phyloP scores from a whole-genome alignment of 768 basidiomycete species.

The Kwoniella newhampshirensis region DNA sequence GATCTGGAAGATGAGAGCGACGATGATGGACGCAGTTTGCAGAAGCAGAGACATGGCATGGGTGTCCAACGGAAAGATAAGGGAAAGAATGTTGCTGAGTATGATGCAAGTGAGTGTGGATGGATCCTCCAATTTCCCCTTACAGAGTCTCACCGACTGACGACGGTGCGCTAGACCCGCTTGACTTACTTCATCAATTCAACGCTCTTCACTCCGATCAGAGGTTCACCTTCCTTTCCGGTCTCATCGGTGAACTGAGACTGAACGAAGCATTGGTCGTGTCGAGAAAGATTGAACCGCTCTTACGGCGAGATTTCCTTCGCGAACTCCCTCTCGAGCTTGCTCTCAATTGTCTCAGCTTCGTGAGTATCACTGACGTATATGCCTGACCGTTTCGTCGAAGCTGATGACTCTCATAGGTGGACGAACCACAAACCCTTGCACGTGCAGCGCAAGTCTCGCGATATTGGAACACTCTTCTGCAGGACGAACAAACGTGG shows the following conservation, averaged over 20 bases:
- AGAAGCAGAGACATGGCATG: neutral
- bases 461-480: slow-evolving; percentile 67
- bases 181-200: slow-evolving; percentile 18
- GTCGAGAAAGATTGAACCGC: slow-evolving; percentile 47
- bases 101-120: neutral
- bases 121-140: neutral
- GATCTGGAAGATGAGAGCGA: slow-evolving; percentile 5
- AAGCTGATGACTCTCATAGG: slow-evolving; percentile 20
- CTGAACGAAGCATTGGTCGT: slow-evolving; percentile 48
- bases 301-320: slow-evolving; percentile 53
- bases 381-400: neutral
- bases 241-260: slow-evolving; percentile 40
- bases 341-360: slow-evolving; percentile 70
- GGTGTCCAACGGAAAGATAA: slow-evolving; percentile 4
- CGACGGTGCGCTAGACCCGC: slow-evolving; percentile 2
- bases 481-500: slow-evolving; percentile 78
- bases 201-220: slow-evolving; percentile 8
- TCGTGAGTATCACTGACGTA: slow-evolving; percentile 51
- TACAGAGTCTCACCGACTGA: neutral
- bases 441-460: slow-evolving; percentile 70
- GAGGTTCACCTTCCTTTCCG: slow-evolving; percentile 40
- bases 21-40: neutral
- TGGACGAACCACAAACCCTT: slow-evolving; percentile 73
- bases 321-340: slow-evolving; percentile 68
- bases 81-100: slow-evolving; percentile 9